phyloP scores from a whole-genome alignment of 1,139 yeast species.

The Pichia sp. region DNA sequence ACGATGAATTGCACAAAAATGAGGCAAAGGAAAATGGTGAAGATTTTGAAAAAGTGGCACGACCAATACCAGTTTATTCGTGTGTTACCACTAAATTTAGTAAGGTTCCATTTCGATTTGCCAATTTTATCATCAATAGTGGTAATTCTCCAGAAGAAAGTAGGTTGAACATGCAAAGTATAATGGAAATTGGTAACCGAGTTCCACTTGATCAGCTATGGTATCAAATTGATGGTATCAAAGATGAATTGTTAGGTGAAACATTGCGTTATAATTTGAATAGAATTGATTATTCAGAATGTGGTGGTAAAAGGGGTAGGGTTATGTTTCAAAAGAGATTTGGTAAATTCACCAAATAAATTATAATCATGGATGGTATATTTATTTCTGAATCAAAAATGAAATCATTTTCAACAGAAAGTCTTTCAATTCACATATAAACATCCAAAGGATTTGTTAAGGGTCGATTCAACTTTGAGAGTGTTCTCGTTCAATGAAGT shows the following conservation, averaged over 20 bases:
- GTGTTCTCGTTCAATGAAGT: too few species aligned
- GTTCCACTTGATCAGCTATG: constrained; percentile 62
- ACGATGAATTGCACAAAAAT: constrained; percentile 10
- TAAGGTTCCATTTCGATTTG: constrained; percentile 58
- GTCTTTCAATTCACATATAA: constrained; percentile 1
- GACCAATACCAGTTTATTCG: constrained; percentile 46
- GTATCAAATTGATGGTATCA: constrained; percentile 79
- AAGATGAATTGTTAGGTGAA: constrained; percentile 56
- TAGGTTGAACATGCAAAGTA: constrained; percentile 52
- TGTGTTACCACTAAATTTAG: constrained; percentile 59
- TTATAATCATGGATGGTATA: neutral
- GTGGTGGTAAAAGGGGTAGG: constrained; percentile 30
- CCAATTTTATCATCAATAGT: constrained; percentile 66
- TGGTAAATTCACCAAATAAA: constrained; percentile 2
- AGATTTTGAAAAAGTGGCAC: constrained; percentile 14
- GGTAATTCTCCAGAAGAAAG: constrained; percentile 54
- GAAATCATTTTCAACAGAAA: neutral
- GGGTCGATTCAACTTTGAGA: neutral
- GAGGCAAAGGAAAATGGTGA: neutral
- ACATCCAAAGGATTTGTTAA: constrained; percentile 3
- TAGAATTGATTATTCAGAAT: constrained; percentile 29
- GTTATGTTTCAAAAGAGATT: constrained; percentile 19
- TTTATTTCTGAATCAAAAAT: neutral
- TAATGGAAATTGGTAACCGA: constrained; percentile 56
- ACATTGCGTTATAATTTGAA: constrained; percentile 35